Percentiles rank a stretch among this genome's conserved stretches.
phyloP scores from a whole-genome alignment of 805 yeast species.

The Dipodascus geniculatus region DNA sequence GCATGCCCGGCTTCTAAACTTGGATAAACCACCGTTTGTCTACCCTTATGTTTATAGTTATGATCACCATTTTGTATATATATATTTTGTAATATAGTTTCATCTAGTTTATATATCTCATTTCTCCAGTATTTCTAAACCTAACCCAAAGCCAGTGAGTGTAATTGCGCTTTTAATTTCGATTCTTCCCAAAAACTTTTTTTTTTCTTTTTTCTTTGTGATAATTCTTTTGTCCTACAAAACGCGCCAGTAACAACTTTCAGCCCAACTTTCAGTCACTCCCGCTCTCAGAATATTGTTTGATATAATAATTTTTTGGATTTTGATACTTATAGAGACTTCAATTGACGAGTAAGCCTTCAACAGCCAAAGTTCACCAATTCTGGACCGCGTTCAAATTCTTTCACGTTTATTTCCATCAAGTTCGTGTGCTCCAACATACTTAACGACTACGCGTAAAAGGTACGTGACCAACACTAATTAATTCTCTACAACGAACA shows the following conservation, averaged over 20 bases:
- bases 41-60: not conserved
- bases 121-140: not conserved
- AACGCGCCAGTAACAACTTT: not conserved
- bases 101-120: slow-evolving; percentile 2
- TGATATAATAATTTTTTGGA: not conserved
- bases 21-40: not conserved
- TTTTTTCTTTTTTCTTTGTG: not conserved
- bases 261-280: slow-evolving; percentile 1
- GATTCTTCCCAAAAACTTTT: not conserved
- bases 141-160: no score
- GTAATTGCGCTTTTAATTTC: no score
- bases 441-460: no score
- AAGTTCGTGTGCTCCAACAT: no score
- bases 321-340: no score
- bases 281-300: not conserved
- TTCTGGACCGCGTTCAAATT: no score
- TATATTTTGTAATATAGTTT: not conserved
- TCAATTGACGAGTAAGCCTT: slow-evolving; percentile 1
- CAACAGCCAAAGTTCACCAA: no score
- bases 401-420: no score
- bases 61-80: not conserved
- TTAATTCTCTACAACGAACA: no score
- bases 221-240: no score
- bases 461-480: no score
- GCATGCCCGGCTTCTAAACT: slow-evolving; percentile 24